Base-by-base conservation (phyloP, 2,329 filamentous ascomycete species). In the Fusarium sp. region DNA sequence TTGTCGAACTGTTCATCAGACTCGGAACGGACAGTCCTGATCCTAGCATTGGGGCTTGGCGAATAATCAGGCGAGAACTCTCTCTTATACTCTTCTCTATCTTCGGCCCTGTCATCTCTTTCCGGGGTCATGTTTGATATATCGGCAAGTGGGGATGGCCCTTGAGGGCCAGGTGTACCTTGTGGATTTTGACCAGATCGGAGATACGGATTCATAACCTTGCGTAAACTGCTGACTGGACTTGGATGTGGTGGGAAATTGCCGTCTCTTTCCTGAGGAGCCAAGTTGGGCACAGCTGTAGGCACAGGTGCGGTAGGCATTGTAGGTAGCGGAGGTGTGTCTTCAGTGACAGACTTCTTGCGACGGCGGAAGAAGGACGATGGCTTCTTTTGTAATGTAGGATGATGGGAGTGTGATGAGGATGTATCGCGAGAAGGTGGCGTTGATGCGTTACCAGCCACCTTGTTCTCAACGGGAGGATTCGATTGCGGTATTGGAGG, bases 301-400 rank as follows among this genome's bases (percentile, higher is more conserved):
- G 82, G 78, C 50, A 82, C 68, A 2, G 81, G 79, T 8, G 80
- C 79, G 72, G 78, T 81, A 62, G 76, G 83, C 61, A 78, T 84
- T 32, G 79, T 72, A 1, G 85, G 86, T 30, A 90, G 78, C 10
- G 90, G 88, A 33, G 91, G 88, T 39, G 85, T 85, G 22, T 87
- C 84, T 66, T 96, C 94, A 15, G 88, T 87, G 33, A 93, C 80
- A 7, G 94, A 97, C 85, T 95, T 96, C 86, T 98, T 98, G 67
- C 94, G 88, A 62, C 96, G 87, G 65, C 96, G 88, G 81, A 98
- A 98, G 81, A 99, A 98, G 1, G 93, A 95, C 1, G 95, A 96
- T 6, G 93, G 88, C 78, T 97, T 97, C 83, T 97, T 97, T 73
- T 92, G 92, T 51, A 97, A 81, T 20, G 82, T 80, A 57, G 84